Evolutionary conservation across 2,329 filamentous ascomycete genomes (phyloP).

Genomic region (Botrytis fragariae): DNA sequence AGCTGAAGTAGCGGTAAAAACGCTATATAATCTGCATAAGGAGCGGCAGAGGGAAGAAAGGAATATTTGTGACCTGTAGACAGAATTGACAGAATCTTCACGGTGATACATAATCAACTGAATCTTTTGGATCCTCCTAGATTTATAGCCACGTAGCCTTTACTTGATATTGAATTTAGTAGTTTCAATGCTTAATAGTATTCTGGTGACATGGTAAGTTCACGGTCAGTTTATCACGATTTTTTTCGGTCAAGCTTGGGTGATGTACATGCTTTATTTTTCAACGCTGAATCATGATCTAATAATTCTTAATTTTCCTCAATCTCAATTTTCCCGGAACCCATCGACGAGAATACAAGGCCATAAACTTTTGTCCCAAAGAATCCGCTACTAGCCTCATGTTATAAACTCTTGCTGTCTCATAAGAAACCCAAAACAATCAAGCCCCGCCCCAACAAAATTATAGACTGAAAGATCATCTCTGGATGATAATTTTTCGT

Average conservation of each 20-base stretch:
- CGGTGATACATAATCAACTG: not conserved
- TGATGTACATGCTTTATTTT: not conserved
- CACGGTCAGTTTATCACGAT: not conserved
- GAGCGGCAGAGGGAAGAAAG: not conserved
- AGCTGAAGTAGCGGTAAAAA: too few species aligned
- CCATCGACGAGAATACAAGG: not conserved
- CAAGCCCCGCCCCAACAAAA: not conserved
- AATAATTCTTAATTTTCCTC: not conserved
- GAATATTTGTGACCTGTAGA: not conserved
- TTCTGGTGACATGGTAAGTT: rapidly evolving
- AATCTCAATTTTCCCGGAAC: rapidly evolving
- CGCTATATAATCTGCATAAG: too few species aligned
- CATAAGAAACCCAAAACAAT: not conserved
- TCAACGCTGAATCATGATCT: not conserved
- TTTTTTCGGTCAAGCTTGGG: rapidly evolving
- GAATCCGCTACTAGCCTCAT: not conserved
- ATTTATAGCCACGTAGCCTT: not conserved
- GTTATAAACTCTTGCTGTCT: not conserved
- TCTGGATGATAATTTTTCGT: not conserved
- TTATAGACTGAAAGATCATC: not conserved
- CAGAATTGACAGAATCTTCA: not conserved
- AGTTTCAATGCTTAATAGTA: not conserved
- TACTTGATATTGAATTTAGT: rapidly evolving
- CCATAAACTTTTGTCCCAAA: not conserved
- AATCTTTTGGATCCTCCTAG: not conserved